Conservation (phyloP, 495 filamentous ascomycete genomes). For the Aspergillus saccharolyticus region DNA sequence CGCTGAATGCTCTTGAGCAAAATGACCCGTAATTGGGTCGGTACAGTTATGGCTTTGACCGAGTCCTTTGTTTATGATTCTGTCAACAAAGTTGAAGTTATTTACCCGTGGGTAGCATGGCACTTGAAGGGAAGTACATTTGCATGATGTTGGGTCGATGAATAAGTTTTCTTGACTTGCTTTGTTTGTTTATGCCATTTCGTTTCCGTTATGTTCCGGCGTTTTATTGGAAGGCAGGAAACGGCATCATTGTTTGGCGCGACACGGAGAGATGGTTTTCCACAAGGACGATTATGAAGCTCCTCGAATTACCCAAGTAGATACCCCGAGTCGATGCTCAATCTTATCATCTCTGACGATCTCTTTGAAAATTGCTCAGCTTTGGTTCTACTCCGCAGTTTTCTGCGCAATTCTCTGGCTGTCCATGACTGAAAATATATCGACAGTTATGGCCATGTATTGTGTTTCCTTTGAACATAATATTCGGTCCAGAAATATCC, state of each 20-base stretch:
- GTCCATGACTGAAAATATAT: background rate
- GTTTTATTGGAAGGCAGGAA: conserved; percentile 40
- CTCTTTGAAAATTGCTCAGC: conserved; percentile 22
- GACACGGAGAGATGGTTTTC: conserved; percentile 42
- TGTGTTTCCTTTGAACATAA: no score
- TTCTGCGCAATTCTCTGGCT: no score
- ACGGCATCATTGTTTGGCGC: conserved; percentile 45
- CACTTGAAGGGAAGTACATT: conserved; percentile 26
- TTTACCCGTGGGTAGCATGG: conserved; percentile 28
- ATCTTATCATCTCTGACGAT: conserved; percentile 41
- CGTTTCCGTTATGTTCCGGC: conserved; percentile 24
- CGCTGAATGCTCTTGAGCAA: background rate
- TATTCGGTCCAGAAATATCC: no score
- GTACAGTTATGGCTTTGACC: conserved; percentile 11
- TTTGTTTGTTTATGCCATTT: conserved; percentile 20
- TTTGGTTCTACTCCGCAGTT: conserved; percentile 9
- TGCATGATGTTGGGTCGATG: conserved; percentile 20
- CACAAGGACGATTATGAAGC: conserved; percentile 36
- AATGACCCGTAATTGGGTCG: background rate
- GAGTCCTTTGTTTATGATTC: conserved; percentile 4
- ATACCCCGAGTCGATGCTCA: conserved; percentile 53
- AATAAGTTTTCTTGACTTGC: conserved; percentile 17
- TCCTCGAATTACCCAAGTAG: conserved; percentile 48
- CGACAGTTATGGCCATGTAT: background rate
- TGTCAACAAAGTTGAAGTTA: conserved; percentile 7